Base-by-base conservation (phyloP, 345 rosid species). In the Eucalyptus tenuipes region DNA sequence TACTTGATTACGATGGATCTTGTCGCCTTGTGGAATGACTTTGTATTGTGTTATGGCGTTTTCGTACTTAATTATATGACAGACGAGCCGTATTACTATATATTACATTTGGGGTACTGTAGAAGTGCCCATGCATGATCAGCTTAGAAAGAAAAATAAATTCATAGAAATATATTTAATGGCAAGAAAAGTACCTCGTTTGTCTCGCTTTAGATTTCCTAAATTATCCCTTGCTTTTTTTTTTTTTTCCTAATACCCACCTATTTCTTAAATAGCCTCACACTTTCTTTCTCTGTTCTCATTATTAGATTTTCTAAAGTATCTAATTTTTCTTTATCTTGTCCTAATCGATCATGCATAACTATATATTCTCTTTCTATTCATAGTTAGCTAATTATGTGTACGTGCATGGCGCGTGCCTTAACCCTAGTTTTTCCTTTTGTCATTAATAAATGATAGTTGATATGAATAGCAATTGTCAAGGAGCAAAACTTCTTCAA, bases 21-120 rank as follows among this genome's bases (percentile, higher is more conserved):
- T 27, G 0, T 59, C 31, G 0, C n/a, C 14, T 11, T 25, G 7
- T 59, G 31, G 27, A 59, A 59, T 27, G 1, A 59, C 31, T 59
- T 27, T 59, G 13, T 59, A 59, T 0, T 59, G 0, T 59, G 66
- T 59, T 59, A 59, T 12, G 66, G 29, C 7, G 7, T 59, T 59
- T 59, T 25, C 15, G 4, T 59, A 59, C 66, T 27, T 27, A 25
- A 27, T 59, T 27, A 27, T 55, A 52, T 18, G 55, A 18, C 55
- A 52, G 10, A 52, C 22, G 55, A 52, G 9, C 55, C 24, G 24
- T 18, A 18, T 52, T 18, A 52, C 55, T 52, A 52, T 52, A 52
- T 52, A 52, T 52, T 52, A 0, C 55, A 52, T 52, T 18, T 18
- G 4, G n/a, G 68, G 33, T 59, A 27, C 31, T 59, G 0, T 1